Evolutionary conservation across 2,329 filamentous ascomycete genomes (phyloP), one percentile per base, ranked within the genome.

Genomic region (Fusarium pseudonygamai): DNA sequence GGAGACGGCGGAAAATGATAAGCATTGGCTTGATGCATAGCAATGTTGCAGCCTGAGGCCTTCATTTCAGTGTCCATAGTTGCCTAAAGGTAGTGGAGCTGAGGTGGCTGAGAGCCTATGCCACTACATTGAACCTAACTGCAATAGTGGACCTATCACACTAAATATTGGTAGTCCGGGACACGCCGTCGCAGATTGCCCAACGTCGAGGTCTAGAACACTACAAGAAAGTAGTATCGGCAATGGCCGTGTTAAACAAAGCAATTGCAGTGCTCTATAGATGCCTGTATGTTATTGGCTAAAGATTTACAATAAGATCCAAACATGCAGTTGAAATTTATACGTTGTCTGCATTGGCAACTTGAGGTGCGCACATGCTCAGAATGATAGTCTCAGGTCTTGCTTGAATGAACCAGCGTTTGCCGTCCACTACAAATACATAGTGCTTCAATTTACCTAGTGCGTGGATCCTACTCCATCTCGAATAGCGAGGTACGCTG

Each of bases 371-470:
- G 6, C 22, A 15, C 18, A 7, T 7, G 8, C 24, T 28, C 8
- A 14, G 13, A 28, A 22, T 28, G 13, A 18, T 11, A 15, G 18
- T 15, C 26, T 11, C 4, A 11, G 3, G 24, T 28, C 24, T 28
- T 28, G 6, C 24, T 28, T 28, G 0, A 14, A 46, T 22, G 9
- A 7, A 15, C 11, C 6, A 15, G 7, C 4, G 0, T 5, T 46
- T 22, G 6, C 9, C 28, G 8, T 11, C 13, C 4, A 28, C 26
- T 15, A 0, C 8, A 28, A 18, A 22, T 22, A 14, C 18, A 5
- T 1, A 14, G 7, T 14, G 12, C 12, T 20, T 12, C 24, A 26
- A 20, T 20, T 28, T 8, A 14, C 18, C 12, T 14, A 3, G 8
- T 14, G 12, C 24, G 6, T 28, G 15, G 24, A 22, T 46, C 43